phyloP scores from a whole-genome alignment of 2,329 filamentous ascomycete genomes.

The Aspergillus niger region DNA sequence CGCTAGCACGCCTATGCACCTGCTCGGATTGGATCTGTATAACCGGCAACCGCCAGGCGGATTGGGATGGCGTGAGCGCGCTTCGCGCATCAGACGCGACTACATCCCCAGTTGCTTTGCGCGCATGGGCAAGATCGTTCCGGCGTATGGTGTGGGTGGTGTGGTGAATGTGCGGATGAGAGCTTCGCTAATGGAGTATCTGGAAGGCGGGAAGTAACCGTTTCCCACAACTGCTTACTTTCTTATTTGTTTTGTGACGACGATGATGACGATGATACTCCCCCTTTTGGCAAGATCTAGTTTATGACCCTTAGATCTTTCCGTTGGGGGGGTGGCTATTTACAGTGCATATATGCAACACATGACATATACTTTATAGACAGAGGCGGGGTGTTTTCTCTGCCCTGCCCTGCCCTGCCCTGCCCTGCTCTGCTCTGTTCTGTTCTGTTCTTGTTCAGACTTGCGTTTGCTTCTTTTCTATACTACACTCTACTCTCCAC shows the following conservation, averaged over 20 bases:
- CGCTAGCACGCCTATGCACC: constrained; percentile 77
- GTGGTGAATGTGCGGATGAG: constrained; percentile 79
- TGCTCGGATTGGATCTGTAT: constrained; percentile 83
- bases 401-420: too few relatives aligned
- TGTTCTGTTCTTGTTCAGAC: background rate
- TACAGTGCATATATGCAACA: background rate
- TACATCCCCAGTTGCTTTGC: constrained; percentile 74
- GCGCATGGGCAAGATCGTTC: constrained; percentile 80
- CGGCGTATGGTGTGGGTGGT: constrained; percentile 84
- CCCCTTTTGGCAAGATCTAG: background rate
- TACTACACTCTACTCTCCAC: background rate
- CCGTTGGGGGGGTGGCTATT: too few relatives aligned
- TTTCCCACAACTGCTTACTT: background rate
- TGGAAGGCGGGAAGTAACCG: constrained; percentile 49
- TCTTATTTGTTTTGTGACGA: background rate
- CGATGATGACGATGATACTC: background rate
- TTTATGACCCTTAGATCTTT: background rate
- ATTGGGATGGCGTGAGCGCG: constrained; percentile 61
- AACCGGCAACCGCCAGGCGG: constrained; percentile 60
- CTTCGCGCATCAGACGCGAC: constrained; percentile 67
- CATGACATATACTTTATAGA: background rate
- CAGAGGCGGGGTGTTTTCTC: background rate
- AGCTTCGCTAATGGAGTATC: constrained; percentile 63
- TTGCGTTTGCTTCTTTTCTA: background rate
- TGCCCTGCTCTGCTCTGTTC: background rate